Conservation (phyloP, 2,329 filamentous ascomycete genomes). For the Penicillium decumbens region DNA sequence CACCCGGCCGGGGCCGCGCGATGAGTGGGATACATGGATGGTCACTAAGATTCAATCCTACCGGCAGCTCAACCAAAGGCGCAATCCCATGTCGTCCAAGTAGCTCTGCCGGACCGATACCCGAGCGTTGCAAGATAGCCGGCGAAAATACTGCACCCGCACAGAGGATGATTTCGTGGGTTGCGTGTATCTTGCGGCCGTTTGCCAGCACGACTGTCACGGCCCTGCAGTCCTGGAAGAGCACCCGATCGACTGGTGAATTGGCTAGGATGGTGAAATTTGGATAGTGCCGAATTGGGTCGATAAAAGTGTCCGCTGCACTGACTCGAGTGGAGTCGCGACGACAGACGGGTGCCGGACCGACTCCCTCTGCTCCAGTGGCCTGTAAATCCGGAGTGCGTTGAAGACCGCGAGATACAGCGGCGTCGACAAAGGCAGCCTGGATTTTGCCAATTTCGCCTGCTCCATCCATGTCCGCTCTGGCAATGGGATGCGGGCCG, state of each 20-base stretch:
- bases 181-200: constrained; percentile 6
- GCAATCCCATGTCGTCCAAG: constrained; percentile 5
- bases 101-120: constrained; percentile 10
- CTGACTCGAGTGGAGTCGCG: constrained; percentile 11
- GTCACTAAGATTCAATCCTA: constrained; percentile 14
- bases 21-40: constrained; percentile 17
- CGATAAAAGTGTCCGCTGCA: constrained; percentile 15
- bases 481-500: constrained; percentile 11
- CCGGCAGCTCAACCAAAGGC: constrained; percentile 11
- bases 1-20: constrained; percentile 14
- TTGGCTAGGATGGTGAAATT: constrained; percentile 12
- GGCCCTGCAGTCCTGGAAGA: constrained; percentile 5
- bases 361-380: constrained; percentile 12
- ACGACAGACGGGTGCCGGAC: constrained; percentile 13
- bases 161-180: constrained; percentile 14
- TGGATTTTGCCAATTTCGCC: constrained; percentile 16
- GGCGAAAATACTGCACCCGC: constrained; percentile 15
- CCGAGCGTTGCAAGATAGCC: constrained; percentile 18
- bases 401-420: constrained; percentile 4
- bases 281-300: constrained; percentile 5
- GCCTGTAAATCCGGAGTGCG: constrained; percentile 9
- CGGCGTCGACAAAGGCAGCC: constrained; percentile 9
- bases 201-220: constrained; percentile 7
- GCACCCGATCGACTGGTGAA: constrained; percentile 7
- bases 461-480: constrained; percentile 7